Conservation (phyloP, 495 filamentous ascomycete genomes). For the Neurospora tetraspora region DNA sequence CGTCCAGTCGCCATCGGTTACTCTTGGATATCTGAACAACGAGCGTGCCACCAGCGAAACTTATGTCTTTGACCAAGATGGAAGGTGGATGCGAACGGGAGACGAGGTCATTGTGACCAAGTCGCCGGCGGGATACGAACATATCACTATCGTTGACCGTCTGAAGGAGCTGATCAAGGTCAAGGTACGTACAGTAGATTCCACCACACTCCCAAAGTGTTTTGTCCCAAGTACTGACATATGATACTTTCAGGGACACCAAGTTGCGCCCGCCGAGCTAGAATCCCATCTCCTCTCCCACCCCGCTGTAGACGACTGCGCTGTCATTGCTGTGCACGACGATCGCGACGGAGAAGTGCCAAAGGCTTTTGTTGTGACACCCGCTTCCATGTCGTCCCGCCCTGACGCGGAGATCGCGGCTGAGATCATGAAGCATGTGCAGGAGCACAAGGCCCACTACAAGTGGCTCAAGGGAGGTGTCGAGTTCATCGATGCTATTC, state of each 20-base stretch:
- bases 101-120: conserved; percentile 69
- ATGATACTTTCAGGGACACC: conserved; percentile 49
- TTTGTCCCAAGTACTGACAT: background rate
- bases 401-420: conserved; percentile 40
- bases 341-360: conserved; percentile 70
- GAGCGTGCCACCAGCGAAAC: conserved; percentile 73
- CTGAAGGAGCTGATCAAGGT: conserved; percentile 94
- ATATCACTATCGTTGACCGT: conserved; percentile 75
- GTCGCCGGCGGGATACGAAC: conserved; percentile 56
- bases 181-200: conserved; percentile 47
- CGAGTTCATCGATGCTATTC: conserved; percentile 63
- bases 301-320: conserved; percentile 69
- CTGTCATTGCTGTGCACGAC: conserved; percentile 73
- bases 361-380: conserved; percentile 80
- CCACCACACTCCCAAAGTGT: background rate
- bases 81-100: conserved; percentile 74
- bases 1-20: conserved; percentile 64
- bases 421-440: conserved; percentile 65
- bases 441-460: conserved; percentile 73
- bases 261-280: conserved; percentile 88
- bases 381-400: conserved; percentile 47
- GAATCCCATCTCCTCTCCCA: conserved; percentile 83
- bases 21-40: conserved; percentile 78
- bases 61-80: conserved; percentile 59
- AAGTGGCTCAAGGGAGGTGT: conserved; percentile 87